phyloP scores from a whole-genome alignment of 2,329 filamentous ascomycete genomes.

The Rutstroemia sp. region DNA sequence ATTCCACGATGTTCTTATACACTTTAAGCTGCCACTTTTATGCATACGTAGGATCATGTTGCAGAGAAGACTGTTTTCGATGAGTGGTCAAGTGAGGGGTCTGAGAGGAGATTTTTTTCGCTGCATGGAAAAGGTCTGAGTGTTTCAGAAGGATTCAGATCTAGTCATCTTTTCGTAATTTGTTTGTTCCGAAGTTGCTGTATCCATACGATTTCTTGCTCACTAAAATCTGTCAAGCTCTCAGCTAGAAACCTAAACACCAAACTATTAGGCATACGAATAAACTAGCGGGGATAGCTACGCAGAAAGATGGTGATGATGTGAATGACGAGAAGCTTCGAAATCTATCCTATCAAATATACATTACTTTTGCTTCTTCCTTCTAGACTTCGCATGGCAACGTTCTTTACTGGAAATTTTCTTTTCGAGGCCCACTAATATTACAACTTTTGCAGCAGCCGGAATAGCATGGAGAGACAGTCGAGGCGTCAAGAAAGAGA shows the following conservation, averaged over 20 bases:
- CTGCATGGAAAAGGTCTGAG: constrained; percentile 5
- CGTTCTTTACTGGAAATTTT: no score
- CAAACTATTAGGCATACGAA: not conserved
- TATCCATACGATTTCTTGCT: not conserved
- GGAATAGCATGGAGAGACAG: constrained; percentile 17
- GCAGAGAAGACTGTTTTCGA: not conserved
- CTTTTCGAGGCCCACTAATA: no score
- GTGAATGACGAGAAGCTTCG: not conserved
- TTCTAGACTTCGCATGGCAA: not conserved
- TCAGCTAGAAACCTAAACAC: not conserved
- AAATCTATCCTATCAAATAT: no score
- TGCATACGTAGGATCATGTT: not conserved
- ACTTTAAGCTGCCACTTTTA: not conserved
- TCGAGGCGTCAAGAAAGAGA: constrained; percentile 12
- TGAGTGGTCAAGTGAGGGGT: not conserved
- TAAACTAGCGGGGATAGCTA: not conserved
- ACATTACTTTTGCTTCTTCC: not conserved
- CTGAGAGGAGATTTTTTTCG: not conserved
- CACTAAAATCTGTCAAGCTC: not conserved
- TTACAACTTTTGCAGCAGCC: no score
- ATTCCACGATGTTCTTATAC: not conserved
- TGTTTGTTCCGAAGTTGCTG: not conserved
- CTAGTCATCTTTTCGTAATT: constrained; percentile 2
- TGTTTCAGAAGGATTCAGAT: not conserved
- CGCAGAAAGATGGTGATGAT: not conserved